These are phyloP conservation scores for Tolypocladium guangdongense DNA, from an alignment of 2,329 filamentous ascomycete genomes.

Conservation along the genomic window DNA sequence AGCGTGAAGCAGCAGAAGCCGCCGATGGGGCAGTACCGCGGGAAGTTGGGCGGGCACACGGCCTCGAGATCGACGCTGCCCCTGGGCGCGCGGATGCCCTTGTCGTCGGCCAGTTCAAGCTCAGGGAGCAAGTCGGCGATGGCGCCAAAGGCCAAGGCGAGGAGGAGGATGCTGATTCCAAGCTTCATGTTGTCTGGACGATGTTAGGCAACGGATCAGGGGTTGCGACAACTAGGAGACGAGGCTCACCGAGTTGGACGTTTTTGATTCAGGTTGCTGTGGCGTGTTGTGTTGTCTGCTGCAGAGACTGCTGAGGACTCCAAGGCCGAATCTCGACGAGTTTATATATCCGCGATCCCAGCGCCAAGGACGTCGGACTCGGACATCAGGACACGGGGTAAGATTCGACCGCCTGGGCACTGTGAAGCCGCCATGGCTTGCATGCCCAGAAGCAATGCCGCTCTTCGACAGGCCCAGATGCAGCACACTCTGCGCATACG, in stretches of 20 bases:
- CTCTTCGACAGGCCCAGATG: neutral
- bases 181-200: slow-evolving; percentile 1
- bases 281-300: neutral
- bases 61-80: neutral
- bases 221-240: too few species aligned
- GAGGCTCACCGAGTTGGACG: neutral
- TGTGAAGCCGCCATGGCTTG: neutral
- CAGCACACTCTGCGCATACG: neutral
- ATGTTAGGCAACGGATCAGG: neutral
- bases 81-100: neutral
- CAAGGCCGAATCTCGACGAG: neutral
- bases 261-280: neutral
- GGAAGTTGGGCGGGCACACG: slow-evolving; percentile 1
- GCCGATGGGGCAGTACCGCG: slow-evolving; percentile 2
- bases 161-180: neutral
- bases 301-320: neutral
- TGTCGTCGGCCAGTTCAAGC: slow-evolving; percentile 1
- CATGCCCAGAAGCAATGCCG: neutral
- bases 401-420: neutral
- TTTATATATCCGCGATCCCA: neutral
- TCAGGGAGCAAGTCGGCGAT: neutral
- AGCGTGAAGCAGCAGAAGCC: slow-evolving; percentile 4
- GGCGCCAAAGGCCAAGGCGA: neutral
- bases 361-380: neutral
- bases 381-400: neutral